A percentile compares a stretch with the other conserved stretches of the same genome.
Evolutionary conservation across 768 basidiomycete species (phyloP).

Genomic region (Pisolithus marmoratus): DNA sequence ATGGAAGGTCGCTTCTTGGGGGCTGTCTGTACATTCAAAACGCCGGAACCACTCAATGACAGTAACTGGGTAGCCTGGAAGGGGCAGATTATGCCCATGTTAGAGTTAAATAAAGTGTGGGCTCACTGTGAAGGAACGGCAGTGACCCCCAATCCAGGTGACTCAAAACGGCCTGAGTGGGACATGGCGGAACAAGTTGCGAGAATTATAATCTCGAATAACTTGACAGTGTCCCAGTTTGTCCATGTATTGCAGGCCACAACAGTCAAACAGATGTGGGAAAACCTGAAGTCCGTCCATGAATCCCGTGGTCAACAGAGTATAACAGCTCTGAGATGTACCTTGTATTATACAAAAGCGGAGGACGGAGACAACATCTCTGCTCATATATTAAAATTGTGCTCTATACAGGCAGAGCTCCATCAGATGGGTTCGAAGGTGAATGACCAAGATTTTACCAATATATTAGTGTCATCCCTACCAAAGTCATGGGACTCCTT

Average conservation of each 20-base stretch:
- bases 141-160: background rate
- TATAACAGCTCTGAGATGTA: background rate
- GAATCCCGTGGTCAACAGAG: slow-evolving; percentile 1
- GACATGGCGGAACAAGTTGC: background rate
- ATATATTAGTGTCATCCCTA: background rate
- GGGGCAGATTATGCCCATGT: background rate
- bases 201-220: background rate
- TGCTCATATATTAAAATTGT: background rate
- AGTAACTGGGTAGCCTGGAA: background rate
- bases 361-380: background rate
- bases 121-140: background rate
- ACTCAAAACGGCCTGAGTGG: background rate
- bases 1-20: too few relatives aligned
- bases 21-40: too few relatives aligned
- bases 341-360: background rate
- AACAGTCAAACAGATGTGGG: slow-evolving; percentile 5
- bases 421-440: background rate
- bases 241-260: too few relatives aligned
- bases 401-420: background rate
- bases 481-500: background rate
- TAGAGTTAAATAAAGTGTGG: background rate
- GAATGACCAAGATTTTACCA: background rate
- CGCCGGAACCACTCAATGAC: background rate
- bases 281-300: background rate
- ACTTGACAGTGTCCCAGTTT: background rate